Evolutionary conservation across 192 early-diverging fungal species (phyloP).

Genomic region (Gigaspora rosea): DNA sequence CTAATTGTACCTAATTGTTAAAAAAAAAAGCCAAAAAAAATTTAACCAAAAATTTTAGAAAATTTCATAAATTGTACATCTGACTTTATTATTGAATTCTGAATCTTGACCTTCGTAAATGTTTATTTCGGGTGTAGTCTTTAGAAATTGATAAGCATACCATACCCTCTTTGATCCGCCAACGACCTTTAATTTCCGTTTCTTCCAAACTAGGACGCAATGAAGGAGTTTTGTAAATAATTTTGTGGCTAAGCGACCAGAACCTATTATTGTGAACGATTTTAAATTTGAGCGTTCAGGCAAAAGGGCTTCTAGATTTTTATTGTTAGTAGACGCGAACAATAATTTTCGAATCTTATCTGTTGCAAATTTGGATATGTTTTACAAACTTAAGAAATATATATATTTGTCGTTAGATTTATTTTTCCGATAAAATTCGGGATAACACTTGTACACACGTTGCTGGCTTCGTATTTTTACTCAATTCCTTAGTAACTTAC

Average conservation of each 20-base stretch:
- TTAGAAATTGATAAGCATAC: not conserved
- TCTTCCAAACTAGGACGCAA: not conserved
- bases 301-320: constrained; percentile 9
- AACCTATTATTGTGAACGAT: not conserved
- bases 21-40: too few relatives aligned
- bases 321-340: not conserved
- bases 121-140: not conserved
- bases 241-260: not conserved
- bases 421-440: constrained; percentile 3
- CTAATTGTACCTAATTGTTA: too few relatives aligned
- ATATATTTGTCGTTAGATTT: constrained; percentile 8
- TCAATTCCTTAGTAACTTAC: not conserved
- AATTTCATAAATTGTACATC: too few relatives aligned
- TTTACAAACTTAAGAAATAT: constrained; percentile 16
- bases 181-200: not conserved
- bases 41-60: too few relatives aligned
- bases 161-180: not conserved
- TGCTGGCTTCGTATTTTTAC: not conserved
- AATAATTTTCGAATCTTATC: not conserved
- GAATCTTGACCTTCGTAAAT: not conserved
- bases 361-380: constrained; percentile 1
- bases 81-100: too few relatives aligned
- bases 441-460: not conserved
- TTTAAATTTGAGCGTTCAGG: not conserved
- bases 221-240: not conserved